These are phyloP conservation scores for Rosellinia necatrix DNA, from an alignment of 2,329 filamentous ascomycete species.

Conservation along the genomic window DNA sequence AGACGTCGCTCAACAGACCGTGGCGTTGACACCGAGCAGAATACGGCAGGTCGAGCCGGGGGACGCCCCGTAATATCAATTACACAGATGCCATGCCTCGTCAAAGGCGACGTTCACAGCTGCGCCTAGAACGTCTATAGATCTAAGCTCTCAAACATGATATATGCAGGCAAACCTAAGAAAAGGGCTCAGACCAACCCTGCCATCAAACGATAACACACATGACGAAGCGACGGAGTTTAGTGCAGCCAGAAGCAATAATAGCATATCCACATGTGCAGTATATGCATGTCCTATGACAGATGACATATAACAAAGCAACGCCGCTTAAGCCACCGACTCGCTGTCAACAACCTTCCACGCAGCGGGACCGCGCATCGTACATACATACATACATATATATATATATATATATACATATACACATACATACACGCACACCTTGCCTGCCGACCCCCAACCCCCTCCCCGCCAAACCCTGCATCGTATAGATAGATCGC, in stretches of 20 bases:
- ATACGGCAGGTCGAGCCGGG: no score
- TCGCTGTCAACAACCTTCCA: constrained; percentile 1
- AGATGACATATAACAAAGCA: no score
- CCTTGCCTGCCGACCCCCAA: no score
- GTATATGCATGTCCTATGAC: no score
- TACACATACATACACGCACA: not conserved
- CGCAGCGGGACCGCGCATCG: constrained; percentile 7
- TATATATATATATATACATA: not conserved
- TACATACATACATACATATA: not conserved
- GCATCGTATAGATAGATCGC: not conserved
- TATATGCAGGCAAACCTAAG: constrained; percentile 1
- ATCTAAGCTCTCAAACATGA: not conserved
- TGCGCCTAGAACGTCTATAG: no score
- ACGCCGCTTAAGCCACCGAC: not conserved
- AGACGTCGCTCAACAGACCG: no score
- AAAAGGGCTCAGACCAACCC: not conserved
- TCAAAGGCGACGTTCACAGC: no score
- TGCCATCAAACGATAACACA: constrained; percentile 1
- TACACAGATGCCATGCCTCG: not conserved
- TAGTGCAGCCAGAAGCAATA: not conserved
- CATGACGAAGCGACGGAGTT: no score
- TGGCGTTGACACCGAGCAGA: no score
- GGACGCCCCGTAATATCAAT: no score
- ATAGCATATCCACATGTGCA: no score
- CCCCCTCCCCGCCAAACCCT: not conserved